phyloP scores from a whole-genome alignment of 1,284 basidiomycete genomes.

The Marasmius tenuissimus region DNA sequence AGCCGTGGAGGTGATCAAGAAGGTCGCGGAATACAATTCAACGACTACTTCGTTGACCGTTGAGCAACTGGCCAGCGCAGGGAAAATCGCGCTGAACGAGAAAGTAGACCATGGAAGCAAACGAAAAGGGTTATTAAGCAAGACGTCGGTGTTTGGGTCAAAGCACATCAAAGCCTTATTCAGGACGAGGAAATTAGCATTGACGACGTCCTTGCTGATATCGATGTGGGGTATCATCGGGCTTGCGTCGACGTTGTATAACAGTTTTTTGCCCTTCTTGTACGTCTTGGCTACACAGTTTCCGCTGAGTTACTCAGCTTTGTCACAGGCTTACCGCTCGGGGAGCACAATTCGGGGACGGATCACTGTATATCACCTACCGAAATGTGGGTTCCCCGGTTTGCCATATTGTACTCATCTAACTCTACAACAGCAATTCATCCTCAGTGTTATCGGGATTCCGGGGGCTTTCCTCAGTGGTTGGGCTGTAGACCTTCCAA shows the following conservation, averaged over 20 bases:
- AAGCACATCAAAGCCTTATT: conserved; percentile 59
- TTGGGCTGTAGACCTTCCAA: conserved; percentile 59
- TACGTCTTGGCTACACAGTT: conserved; percentile 26
- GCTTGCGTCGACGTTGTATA: conserved; percentile 68
- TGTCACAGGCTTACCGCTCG: conserved; percentile 50
- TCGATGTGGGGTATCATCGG: conserved; percentile 69
- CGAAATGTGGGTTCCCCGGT: conserved; percentile 46
- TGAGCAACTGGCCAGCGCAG: conserved; percentile 41
- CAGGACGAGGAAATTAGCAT: conserved; percentile 58
- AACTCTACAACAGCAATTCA: conserved; percentile 48
- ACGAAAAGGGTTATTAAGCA: conserved; percentile 26
- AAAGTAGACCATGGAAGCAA: conserved; percentile 5
- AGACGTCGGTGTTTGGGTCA: conserved; percentile 35
- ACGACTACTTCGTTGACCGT: conserved; percentile 44
- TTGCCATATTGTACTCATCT: neutral
- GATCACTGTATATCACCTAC: conserved; percentile 60
- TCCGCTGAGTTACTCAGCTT: neutral
- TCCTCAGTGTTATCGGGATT: conserved; percentile 66
- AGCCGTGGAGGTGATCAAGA: conserved; percentile 69
- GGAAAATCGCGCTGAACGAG: conserved; percentile 21
- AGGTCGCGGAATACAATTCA: conserved; percentile 71
- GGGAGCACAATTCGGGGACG: conserved; percentile 59
- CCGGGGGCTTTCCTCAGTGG: conserved; percentile 66
- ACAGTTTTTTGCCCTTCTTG: conserved; percentile 66
- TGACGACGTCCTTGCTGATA: conserved; percentile 58